A percentile compares a stretch with the other conserved stretches of the same genome.
Evolutionary conservation across 2,329 filamentous ascomycete species (phyloP).

Genomic region (Parastagonospora avenae): DNA sequence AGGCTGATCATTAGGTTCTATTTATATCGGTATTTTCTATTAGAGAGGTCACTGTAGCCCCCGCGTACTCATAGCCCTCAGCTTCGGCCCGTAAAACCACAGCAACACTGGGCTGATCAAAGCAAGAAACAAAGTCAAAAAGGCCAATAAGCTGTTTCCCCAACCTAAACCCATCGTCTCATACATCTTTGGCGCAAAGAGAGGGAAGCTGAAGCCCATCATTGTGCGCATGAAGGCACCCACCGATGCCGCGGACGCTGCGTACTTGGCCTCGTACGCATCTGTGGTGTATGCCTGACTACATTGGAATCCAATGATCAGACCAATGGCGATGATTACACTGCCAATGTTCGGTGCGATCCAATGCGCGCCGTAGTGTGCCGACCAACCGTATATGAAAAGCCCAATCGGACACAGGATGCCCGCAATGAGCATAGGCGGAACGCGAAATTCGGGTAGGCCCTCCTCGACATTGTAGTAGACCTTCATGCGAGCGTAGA

Average conservation of each 20-base stretch:
- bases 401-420: conserved; percentile 56
- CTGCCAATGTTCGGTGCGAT: conserved; percentile 61
- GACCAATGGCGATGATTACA: conserved; percentile 52
- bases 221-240: conserved; percentile 62
- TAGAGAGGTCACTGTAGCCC: conserved; percentile 8
- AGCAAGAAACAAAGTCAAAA: conserved; percentile 55
- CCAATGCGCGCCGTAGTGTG: conserved; percentile 60
- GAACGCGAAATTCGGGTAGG: conserved; percentile 52
- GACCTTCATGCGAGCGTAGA: conserved; percentile 31
- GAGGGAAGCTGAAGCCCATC: conserved; percentile 61
- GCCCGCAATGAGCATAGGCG: conserved; percentile 61
- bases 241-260: conserved; percentile 61
- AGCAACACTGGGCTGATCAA: conserved; percentile 54
- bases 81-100: conserved; percentile 48
- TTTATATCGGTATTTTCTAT: neutral
- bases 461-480: conserved; percentile 35
- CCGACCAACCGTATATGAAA: conserved; percentile 62
- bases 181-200: conserved; percentile 65
- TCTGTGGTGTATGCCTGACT: conserved; percentile 69
- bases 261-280: conserved; percentile 57
- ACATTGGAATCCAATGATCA: conserved; percentile 62
- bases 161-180: conserved; percentile 61
- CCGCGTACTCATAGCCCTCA: conserved; percentile 31
- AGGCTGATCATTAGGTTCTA: too few species aligned
- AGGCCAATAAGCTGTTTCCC: conserved; percentile 61